A percentile compares a stretch with the other conserved stretches of the same genome.
phyloP scores from a whole-genome alignment of 2,329 filamentous ascomycete genomes.

The Tolypocladium nubicola region DNA sequence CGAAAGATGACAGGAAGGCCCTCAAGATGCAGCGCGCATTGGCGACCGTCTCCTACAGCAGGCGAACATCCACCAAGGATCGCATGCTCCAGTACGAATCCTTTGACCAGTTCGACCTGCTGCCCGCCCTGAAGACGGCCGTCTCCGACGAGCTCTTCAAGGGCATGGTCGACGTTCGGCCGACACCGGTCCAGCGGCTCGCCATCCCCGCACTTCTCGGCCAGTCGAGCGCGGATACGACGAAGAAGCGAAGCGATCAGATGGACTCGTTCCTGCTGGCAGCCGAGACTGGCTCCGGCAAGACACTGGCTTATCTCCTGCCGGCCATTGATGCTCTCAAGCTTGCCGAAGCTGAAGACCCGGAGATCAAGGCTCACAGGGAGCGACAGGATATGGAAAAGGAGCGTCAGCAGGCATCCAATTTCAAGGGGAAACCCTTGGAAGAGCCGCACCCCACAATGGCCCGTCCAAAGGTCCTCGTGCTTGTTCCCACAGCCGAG shows the following conservation, averaged over 20 bases:
- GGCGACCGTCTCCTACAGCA: slow-evolving; percentile 64
- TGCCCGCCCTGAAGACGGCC: slow-evolving; percentile 61
- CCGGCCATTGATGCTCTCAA: slow-evolving; percentile 83
- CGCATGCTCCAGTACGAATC: slow-evolving; percentile 57
- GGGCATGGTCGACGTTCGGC: slow-evolving; percentile 62
- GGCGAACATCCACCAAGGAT: slow-evolving; percentile 40
- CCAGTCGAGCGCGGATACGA: slow-evolving; percentile 24
- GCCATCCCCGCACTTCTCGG: slow-evolving; percentile 75
- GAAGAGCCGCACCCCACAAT: slow-evolving; percentile 62
- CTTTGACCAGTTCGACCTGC: slow-evolving; percentile 72
- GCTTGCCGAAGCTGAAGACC: slow-evolving; percentile 53
- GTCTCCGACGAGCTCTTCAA: slow-evolving; percentile 64
- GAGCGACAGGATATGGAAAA: slow-evolving; percentile 44
- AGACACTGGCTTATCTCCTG: slow-evolving; percentile 86
- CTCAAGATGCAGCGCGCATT: slow-evolving; percentile 88
- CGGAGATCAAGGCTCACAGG: slow-evolving; percentile 46
- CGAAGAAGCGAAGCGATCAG: slow-evolving; percentile 28
- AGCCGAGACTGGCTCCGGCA: slow-evolving; percentile 93
- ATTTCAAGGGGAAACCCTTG: slow-evolving; percentile 51
- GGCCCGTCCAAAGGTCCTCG: slow-evolving; percentile 71
- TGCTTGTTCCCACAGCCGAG: slow-evolving; percentile 87
- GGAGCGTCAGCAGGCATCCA: slow-evolving; percentile 41
- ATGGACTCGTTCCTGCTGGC: slow-evolving; percentile 60
- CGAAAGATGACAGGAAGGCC: slow-evolving; percentile 49
- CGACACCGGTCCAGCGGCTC: slow-evolving; percentile 81